Evolutionary conservation across 768 basidiomycete genomes (phyloP).

Genomic region (Leucocoprinus birnbaumii): DNA sequence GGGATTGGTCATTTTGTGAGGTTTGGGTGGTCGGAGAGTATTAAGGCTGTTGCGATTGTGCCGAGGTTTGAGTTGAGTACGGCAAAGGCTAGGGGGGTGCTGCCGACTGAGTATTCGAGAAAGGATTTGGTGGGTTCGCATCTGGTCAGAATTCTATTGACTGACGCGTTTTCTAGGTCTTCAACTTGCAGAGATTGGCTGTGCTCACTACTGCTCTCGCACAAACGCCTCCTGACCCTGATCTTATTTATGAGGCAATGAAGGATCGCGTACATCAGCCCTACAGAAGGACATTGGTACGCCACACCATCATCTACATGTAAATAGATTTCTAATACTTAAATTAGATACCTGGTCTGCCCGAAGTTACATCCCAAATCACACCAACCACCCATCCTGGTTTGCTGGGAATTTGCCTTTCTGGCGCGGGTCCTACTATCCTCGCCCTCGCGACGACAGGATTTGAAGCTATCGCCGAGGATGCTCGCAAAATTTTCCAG

Average conservation of each 20-base stretch:
- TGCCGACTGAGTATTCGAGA: constrained; percentile 83
- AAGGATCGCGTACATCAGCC: constrained; percentile 98
- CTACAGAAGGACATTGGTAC: constrained; percentile 82
- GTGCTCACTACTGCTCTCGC: constrained; percentile 94
- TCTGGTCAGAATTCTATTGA: not conserved
- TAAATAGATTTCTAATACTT: not conserved
- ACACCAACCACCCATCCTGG: constrained; percentile 91
- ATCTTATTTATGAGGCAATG: constrained; percentile 99
- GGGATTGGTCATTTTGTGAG: constrained; percentile 95
- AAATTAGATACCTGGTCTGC: constrained; percentile 90
- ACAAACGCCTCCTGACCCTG: constrained; percentile 88
- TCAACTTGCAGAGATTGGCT: constrained; percentile 94
- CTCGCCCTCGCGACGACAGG: constrained; percentile 87
- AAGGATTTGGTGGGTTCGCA: constrained; percentile 77
- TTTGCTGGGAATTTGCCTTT: constrained; percentile 95
- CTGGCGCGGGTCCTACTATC: constrained; percentile 97
- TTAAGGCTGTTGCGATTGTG: constrained; percentile 92
- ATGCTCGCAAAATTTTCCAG: constrained; percentile 73
- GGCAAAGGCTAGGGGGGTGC: constrained; percentile 85
- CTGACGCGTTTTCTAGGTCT: constrained; percentile 57
- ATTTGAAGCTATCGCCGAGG: constrained; percentile 83
- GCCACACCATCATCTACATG: constrained; percentile 22
- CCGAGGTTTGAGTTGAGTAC: constrained; percentile 96
- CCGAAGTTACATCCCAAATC: constrained; percentile 85
- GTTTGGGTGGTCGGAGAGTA: constrained; percentile 80